A percentile compares a stretch with the other conserved stretches of the same genome.
Evolutionary conservation across 306 rosid species (phyloP).

Genomic region (Ochetophila trinervis): DNA sequence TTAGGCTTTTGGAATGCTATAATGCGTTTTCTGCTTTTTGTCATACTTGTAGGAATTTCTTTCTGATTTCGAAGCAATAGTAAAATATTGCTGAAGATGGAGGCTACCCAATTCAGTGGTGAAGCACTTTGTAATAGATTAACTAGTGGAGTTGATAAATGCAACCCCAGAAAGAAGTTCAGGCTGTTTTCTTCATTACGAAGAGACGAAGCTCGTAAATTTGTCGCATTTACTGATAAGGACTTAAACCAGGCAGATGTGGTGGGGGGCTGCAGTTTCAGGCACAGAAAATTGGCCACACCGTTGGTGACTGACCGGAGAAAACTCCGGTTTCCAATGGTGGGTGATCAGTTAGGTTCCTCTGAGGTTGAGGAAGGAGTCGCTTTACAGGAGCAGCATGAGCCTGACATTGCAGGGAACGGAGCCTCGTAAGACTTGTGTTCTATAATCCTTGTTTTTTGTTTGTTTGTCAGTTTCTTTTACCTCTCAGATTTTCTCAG

Average conservation of each 20-base stretch:
- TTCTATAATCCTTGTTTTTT: constrained; percentile 11
- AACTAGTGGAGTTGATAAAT: constrained; percentile 6
- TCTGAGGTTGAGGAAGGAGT: constrained; percentile 39
- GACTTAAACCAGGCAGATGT: constrained; percentile 24
- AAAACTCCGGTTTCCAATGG: constrained; percentile 25
- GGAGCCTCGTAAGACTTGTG: constrained; percentile 43
- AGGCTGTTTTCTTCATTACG: constrained; percentile 12
- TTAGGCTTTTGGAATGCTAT: too few species aligned
- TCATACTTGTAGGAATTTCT: not conserved
- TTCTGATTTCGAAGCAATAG: constrained; percentile 2
- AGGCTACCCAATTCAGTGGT: constrained; percentile 32
- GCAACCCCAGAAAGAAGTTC: constrained; percentile 8
- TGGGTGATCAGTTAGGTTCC: constrained; percentile 32
- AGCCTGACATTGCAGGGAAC: constrained; percentile 17
- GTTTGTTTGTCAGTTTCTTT: not conserved
- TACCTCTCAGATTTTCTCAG: not conserved
- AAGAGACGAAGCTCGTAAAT: constrained; percentile 11
- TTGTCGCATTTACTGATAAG: constrained; percentile 13
- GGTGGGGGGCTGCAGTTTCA: constrained; percentile 22
- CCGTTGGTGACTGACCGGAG: constrained; percentile 32
- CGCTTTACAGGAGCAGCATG: constrained; percentile 27
- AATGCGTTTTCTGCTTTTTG: too few species aligned
- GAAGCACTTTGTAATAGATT: constrained; percentile 28
- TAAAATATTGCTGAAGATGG: constrained; percentile 16
- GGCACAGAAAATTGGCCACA: not conserved